Conservation (phyloP, 805 yeast species). For the Saccharomycopsis sp. region DNA sequence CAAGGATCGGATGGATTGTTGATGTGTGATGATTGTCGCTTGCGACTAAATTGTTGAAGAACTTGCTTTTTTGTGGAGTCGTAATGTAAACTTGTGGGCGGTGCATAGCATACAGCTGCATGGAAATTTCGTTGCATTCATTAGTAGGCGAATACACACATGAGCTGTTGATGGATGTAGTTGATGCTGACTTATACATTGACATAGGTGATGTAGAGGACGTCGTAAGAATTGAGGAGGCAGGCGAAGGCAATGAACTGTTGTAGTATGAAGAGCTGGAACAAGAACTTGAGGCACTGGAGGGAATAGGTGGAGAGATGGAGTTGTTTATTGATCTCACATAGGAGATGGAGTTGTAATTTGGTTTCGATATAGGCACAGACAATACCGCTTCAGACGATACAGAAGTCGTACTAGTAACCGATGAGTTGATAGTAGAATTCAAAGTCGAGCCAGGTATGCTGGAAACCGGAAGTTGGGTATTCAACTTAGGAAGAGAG, state of each 20-base stretch:
- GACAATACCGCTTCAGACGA: neutral
- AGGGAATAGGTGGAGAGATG: constrained; percentile 6
- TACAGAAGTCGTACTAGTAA: neutral
- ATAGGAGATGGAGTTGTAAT: constrained; percentile 13
- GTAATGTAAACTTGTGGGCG: neutral
- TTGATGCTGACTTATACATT: neutral
- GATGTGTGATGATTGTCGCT: neutral
- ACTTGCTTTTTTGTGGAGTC: neutral
- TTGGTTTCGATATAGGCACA: neutral
- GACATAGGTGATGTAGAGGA: neutral
- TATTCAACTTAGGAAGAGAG: neutral
- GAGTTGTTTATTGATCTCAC: constrained; percentile 11
- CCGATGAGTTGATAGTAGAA: neutral
- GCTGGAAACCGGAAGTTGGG: neutral
- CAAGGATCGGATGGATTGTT: no score
- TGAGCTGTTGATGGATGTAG: neutral
- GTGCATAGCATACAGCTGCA: neutral
- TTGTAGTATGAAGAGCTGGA: constrained; percentile 20
- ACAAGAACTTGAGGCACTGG: constrained; percentile 22
- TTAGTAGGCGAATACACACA: neutral
- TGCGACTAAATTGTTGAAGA: neutral
- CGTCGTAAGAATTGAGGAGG: constrained; percentile 1
- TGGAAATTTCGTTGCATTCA: neutral
- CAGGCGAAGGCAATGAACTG: neutral
- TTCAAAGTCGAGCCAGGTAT: neutral